Percentiles rank a stretch among this genome's conserved stretches.
Conservation (phyloP, 441 rosid genomes). For the Melastoma candidum region DNA sequence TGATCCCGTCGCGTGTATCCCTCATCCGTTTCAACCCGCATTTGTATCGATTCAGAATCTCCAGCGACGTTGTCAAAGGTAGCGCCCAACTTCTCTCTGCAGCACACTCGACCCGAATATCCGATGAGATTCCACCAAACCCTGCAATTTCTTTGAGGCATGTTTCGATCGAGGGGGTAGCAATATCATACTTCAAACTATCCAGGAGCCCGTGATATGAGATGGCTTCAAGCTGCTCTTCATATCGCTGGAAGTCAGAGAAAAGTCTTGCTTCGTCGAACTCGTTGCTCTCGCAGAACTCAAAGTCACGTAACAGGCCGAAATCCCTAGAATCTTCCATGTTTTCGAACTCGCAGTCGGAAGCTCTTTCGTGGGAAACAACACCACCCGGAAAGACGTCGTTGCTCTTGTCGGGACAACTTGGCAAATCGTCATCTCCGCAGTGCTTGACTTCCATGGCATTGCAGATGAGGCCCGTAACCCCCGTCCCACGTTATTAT, state of each 20-base stretch:
- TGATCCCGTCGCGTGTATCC: too few relatives aligned
- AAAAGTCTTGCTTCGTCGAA: too few relatives aligned
- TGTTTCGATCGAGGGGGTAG: conserved; percentile 26
- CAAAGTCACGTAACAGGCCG: too few relatives aligned
- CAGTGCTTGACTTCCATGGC: conserved; percentile 9
- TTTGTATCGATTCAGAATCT: too few relatives aligned
- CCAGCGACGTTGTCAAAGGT: too few relatives aligned
- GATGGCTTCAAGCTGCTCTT: conserved; percentile 10
- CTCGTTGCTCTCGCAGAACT: too few relatives aligned
- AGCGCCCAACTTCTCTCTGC: too few relatives aligned
- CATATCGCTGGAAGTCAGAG: too few relatives aligned
- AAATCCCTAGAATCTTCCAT: neutral
- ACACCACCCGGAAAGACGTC: conserved; percentile 4
- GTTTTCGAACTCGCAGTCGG: neutral
- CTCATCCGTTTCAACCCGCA: too few relatives aligned
- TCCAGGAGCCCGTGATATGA: conserved; percentile 20
- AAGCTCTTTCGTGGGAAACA: neutral
- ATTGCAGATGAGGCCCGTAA: too few relatives aligned
- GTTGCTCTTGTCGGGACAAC: conserved; percentile 12
- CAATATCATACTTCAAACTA: conserved; percentile 12
- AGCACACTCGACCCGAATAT: conserved; percentile 5
- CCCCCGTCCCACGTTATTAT: too few relatives aligned
- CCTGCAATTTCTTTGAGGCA: conserved; percentile 17
- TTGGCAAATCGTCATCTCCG: conserved; percentile 15
- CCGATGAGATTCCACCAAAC: conserved; percentile 14